A percentile compares a stretch with the other conserved stretches of the same genome.
Conservation (phyloP, 164 flowering plant genomes). For the Stephania japonica region DNA sequence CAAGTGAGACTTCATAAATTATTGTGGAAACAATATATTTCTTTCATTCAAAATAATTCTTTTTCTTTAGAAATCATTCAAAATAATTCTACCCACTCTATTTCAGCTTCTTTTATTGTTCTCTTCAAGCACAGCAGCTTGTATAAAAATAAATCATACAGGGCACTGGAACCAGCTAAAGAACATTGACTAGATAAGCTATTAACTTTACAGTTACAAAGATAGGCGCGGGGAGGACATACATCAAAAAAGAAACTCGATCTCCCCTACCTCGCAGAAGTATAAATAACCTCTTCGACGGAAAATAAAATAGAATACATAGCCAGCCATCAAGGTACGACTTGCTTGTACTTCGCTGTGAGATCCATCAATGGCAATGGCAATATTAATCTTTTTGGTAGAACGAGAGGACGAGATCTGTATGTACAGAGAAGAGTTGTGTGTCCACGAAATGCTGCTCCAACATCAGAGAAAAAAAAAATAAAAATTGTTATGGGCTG, state of each 20-base stretch:
- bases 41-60: not conserved
- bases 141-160: not conserved
- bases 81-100: not conserved
- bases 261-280: not conserved
- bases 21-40: too few relatives aligned
- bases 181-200: not conserved
- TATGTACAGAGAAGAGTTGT: slow-evolving; percentile 97
- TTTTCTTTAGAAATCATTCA: too few relatives aligned
- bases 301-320: slow-evolving; percentile 11
- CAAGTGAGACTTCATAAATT: too few relatives aligned
- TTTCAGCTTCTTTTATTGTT: not conserved
- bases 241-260: not conserved
- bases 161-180: not conserved
- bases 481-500: not conserved
- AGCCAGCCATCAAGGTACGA: slow-evolving; percentile 26
- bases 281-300: not conserved
- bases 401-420: slow-evolving; percentile 90
- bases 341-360: slow-evolving; percentile 1
- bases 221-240: not conserved
- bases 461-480: not conserved
- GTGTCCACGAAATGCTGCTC: slow-evolving; percentile 89
- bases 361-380: slow-evolving; percentile 9
- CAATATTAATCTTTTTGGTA: slow-evolving; percentile 69
- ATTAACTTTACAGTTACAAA: not conserved
- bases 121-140: not conserved